Conservation (phyloP, 2,329 filamentous ascomycete genomes). For the Paraconiothyrium brasiliense region DNA sequence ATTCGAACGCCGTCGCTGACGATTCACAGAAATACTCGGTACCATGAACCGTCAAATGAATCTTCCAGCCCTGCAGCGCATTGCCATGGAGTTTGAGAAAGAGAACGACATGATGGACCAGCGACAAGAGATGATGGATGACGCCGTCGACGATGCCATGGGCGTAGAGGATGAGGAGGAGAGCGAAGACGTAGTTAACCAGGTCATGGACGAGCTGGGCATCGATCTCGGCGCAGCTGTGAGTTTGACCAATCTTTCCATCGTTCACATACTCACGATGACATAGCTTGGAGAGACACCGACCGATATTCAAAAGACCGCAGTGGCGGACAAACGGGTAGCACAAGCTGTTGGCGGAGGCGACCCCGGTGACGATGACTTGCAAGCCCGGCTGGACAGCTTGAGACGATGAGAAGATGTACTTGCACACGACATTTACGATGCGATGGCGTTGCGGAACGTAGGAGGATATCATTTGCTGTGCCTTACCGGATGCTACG, state of each 20-base stretch:
- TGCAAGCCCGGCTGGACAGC: conserved; percentile 92
- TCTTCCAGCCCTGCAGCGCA: conserved; percentile 90
- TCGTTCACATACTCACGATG: conserved; percentile 23
- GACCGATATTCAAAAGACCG: conserved; percentile 77
- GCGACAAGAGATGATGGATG: conserved; percentile 99
- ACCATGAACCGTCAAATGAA: conserved; percentile 99
- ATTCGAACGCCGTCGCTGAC: conserved; percentile 24
- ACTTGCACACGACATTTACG: not conserved
- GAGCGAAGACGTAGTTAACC: conserved; percentile 95
- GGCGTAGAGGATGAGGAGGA: conserved; percentile 92
- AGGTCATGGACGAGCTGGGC: conserved; percentile 95
- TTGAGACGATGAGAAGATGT: conserved; percentile 64
- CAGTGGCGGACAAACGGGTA: conserved; percentile 77
- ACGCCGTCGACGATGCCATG: conserved; percentile 96
- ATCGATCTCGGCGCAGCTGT: conserved; percentile 91
- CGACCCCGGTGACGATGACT: conserved; percentile 79
- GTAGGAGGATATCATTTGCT: conserved; percentile 2
- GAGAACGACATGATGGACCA: conserved; percentile 99
- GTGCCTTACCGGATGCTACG: not conserved
- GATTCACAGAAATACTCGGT: conserved; percentile 72
- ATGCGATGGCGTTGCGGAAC: conserved; percentile 23
- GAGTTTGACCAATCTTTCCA: conserved; percentile 50
- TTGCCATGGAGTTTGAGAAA: conserved; percentile 98
- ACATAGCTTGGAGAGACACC: conserved; percentile 89
- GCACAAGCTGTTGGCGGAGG: conserved; percentile 85